Evolutionary conservation across 2,329 filamentous ascomycete genomes (phyloP), one percentile per base, ranked within the genome.

Genomic region (Colletotrichum chrysophilum): DNA sequence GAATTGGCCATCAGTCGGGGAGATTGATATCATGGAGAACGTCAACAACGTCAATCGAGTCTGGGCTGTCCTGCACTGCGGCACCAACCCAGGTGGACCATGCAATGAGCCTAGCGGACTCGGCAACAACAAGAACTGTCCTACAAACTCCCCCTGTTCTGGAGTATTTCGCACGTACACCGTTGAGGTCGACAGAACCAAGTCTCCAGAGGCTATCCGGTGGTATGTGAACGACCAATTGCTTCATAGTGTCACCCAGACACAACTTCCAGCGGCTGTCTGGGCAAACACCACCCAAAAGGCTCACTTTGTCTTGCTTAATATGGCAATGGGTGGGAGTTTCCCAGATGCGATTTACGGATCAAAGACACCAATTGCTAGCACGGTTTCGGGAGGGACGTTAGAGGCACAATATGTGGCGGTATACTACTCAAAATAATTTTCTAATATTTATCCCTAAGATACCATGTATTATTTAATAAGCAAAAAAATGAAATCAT

Each of bases 21-120:
- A 89, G 75, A 88, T 94, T 0, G 87, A 94, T 56, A 88, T 94
- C 5, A 86, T 84, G n/a, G 88, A 93, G 75, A 91, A 95, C 73
- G 87, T 95, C 60, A 91, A 92, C 74, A 95, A 90, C 88, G 0
- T 91, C 89, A 3, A 85, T 82, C 5, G 89, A 82, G 80, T 82
- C 6, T 86, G 88, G 70, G 89, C 87, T 34, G 89, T 88, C 5
- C 81, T 88, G 4, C 90, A 92, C 83, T 92, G 90, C 82, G 88
- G 87, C 28, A 76, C 76, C 24, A 76, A 80, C 6, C 80, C 81
- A 6, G 88, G 88, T 12, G 88, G 88, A 3, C 82, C 86, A 36
- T 91, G 90, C 85, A 86, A 88, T 43, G 89, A 91, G 82, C 88
- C 88, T 2, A 80, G 70, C 24, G 90, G 89, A 5, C 81, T 86